Evolutionary conservation across 768 basidiomycete species (phyloP).

Genomic region (Leccinum sublutescens): DNA sequence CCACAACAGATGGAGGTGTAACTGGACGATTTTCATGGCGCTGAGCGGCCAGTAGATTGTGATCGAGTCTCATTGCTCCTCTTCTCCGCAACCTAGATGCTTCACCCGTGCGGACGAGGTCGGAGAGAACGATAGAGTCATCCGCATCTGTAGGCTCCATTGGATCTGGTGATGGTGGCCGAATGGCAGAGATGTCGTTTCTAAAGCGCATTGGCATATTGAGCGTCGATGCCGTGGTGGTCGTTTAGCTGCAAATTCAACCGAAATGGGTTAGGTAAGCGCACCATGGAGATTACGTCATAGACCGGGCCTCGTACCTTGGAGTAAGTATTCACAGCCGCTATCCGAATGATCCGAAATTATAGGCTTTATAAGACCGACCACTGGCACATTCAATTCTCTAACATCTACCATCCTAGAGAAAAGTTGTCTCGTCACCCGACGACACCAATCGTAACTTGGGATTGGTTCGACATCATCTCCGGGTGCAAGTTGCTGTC

Average conservation of each 20-base stretch:
- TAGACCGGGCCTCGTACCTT: not conserved
- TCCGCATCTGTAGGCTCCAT: slow-evolving; percentile 50
- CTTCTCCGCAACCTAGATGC: slow-evolving; percentile 70
- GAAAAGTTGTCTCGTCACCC: no score
- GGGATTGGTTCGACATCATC: no score
- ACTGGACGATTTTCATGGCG: slow-evolving; percentile 26
- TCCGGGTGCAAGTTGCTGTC: no score
- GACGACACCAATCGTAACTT: no score
- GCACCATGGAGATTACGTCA: slow-evolving; percentile 1
- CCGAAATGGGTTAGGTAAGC: slow-evolving; percentile 14
- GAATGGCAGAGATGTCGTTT: slow-evolving; percentile 9
- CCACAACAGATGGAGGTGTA: slow-evolving; percentile 29
- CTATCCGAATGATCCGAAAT: no score
- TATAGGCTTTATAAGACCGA: no score
- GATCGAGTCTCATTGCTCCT: slow-evolving; percentile 68
- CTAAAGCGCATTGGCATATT: slow-evolving; percentile 34
- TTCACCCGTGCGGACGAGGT: slow-evolving; percentile 71
- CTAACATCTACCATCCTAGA: no score
- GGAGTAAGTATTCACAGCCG: no score
- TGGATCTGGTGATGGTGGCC: slow-evolving; percentile 14
- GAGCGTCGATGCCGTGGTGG: slow-evolving; percentile 23
- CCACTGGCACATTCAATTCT: not conserved
- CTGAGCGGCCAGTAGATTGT: slow-evolving; percentile 29
- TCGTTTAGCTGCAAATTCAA: slow-evolving; percentile 16
- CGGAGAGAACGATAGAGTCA: slow-evolving; percentile 68